Conservation (phyloP, 306 rosid genomes). For the Albizia julibrissin region DNA sequence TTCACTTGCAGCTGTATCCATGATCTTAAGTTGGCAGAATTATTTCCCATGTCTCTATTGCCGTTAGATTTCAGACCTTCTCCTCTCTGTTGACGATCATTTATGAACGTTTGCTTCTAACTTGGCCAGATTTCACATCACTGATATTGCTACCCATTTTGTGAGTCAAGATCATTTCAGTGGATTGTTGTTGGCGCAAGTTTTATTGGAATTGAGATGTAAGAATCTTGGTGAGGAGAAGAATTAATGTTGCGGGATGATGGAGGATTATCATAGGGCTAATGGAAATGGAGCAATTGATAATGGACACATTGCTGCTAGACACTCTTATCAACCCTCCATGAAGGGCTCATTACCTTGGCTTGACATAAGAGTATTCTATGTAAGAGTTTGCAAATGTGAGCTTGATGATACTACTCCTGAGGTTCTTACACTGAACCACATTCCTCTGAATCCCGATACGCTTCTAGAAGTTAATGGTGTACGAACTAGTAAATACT, state of each 20-base stretch:
- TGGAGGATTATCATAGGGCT: conserved; percentile 56
- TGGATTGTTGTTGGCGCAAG: conserved; percentile 34
- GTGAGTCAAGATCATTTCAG: conserved; percentile 31
- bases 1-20: background rate
- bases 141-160: conserved; percentile 37
- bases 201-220: conserved; percentile 38
- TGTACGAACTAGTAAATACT: conserved; percentile 59
- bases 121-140: conserved; percentile 34
- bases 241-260: conserved; percentile 34
- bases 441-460: conserved; percentile 67
- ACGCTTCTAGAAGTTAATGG: conserved; percentile 82
- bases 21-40: conserved; percentile 12
- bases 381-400: conserved; percentile 73
- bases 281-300: conserved; percentile 54
- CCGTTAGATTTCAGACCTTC: conserved; percentile 21
- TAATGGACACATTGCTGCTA: conserved; percentile 52
- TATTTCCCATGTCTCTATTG: conserved; percentile 18
- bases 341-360: conserved; percentile 63
- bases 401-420: conserved; percentile 70
- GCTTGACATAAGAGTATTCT: conserved; percentile 77
- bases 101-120: conserved; percentile 16
- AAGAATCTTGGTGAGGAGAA: conserved; percentile 33
- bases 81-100: conserved; percentile 17
- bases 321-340: conserved; percentile 52
- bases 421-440: conserved; percentile 64